A percentile compares a stretch with the other conserved stretches of the same genome.
These are phyloP conservation scores for Moricandia moricandioides DNA, from an alignment of 345 rosid species.

Conservation along the genomic window DNA sequence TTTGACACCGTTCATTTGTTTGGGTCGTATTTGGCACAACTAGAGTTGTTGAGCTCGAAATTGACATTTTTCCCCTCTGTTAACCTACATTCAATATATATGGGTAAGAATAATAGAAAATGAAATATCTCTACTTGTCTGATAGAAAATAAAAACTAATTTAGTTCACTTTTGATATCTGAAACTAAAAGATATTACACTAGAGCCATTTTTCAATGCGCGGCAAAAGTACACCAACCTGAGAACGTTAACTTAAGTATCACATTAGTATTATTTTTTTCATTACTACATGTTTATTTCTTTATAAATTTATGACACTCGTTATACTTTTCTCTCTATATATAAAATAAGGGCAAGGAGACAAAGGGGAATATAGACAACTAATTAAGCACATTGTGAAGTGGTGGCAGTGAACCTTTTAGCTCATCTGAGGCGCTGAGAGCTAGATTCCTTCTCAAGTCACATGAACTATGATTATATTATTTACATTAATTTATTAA, in stretches of 20 bases:
- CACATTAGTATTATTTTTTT: neutral
- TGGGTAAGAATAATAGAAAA: neutral
- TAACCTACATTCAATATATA: neutral
- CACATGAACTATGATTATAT: neutral
- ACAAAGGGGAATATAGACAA: conserved; percentile 43
- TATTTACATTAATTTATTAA: neutral
- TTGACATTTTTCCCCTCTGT: too few relatives aligned
- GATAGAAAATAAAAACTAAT: neutral
- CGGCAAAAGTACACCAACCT: neutral
- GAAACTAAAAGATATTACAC: neutral
- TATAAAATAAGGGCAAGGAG: conserved; percentile 7
- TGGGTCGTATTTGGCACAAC: too few relatives aligned
- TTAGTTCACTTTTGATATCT: neutral
- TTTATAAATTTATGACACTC: neutral
- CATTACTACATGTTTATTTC: neutral
- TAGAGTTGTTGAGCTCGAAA: too few relatives aligned
- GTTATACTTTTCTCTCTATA: neutral
- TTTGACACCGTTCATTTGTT: too few relatives aligned
- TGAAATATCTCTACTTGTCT: neutral
- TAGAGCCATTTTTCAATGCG: neutral
- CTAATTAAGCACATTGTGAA: conserved; percentile 32
- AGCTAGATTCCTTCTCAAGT: conserved; percentile 9
- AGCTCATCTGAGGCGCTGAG: conserved; percentile 32
- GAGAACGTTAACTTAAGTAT: neutral
- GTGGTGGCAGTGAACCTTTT: conserved; percentile 33